These are phyloP conservation scores for Sclerotinia sclerotiorum DNA, from an alignment of 2,329 filamentous ascomycete genomes.

Conservation along the genomic window DNA sequence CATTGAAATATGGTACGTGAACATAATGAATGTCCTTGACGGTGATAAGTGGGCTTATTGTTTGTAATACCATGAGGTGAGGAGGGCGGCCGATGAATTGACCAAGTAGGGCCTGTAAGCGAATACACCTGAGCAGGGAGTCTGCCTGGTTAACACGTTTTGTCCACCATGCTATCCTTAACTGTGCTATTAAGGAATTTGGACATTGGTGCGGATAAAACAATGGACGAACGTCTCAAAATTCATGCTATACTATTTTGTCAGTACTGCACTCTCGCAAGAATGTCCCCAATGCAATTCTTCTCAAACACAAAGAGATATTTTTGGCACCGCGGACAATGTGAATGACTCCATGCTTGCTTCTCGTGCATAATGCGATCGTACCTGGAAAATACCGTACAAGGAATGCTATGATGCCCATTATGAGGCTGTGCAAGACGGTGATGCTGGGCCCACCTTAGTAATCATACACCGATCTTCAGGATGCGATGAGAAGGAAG, in stretches of 20 bases:
- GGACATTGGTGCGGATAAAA: conserved; percentile 5
- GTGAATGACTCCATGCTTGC: background rate
- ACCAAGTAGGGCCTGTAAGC: background rate
- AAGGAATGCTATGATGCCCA: background rate
- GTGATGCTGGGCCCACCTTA: conserved; percentile 1
- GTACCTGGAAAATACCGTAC: conserved; percentile 1
- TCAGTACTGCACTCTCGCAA: background rate
- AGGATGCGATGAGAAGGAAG: background rate
- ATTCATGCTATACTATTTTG: background rate
- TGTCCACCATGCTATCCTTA: background rate
- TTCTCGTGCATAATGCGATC: background rate
- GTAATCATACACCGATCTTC: conserved; percentile 9
- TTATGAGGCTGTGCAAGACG: background rate
- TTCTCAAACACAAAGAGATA: background rate
- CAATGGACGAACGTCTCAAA: conserved; percentile 9
- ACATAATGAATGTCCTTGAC: conserved; percentile 17
- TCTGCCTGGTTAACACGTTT: background rate
- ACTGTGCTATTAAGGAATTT: background rate
- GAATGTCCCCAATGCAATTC: background rate
- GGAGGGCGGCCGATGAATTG: conserved; percentile 11
- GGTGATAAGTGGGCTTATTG: background rate
- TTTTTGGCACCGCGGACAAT: background rate
- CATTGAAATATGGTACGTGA: conserved; percentile 6
- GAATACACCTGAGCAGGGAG: background rate
- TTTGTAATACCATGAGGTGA: background rate